Evolutionary conservation across 495 filamentous ascomycete species (phyloP), one percentile per base, ranked within the genome.

Genomic region (Diplogelasinospora grovesii): DNA sequence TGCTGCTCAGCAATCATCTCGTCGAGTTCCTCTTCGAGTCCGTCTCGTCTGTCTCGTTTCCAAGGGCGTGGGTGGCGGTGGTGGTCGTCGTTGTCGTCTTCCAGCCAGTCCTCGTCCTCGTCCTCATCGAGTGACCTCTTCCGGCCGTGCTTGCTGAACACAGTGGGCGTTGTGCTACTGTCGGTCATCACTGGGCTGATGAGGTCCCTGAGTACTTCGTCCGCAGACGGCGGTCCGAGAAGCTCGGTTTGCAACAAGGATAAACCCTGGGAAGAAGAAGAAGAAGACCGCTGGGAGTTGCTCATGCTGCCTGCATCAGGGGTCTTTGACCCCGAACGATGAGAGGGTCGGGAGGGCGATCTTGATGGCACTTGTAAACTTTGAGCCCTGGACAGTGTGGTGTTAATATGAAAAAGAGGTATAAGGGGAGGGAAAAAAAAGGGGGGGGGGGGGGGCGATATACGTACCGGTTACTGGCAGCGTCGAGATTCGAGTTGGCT

Each of bases 31-130:
- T 59, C 55, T 3, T 32, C 44, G 21, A 56, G 52, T 20, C 37
- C 56, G 25, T 61, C 57, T 29, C 57, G 39, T 32, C 59, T 61
- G n/a, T n/a, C n/a, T n/a, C n/a, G n/a, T n/a, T n/a, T n/a, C n/a
- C n/a, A n/a, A n/a, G n/a, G n/a, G n/a, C n/a, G n/a, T n/a, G 55
- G 34, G 1, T 31, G 19, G 2, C 46, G 57, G 23, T 53, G 54
- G 33, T 47, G 53, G 0, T 29, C 25, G 2, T 38, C 22, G 7
- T 49, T 41, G 15, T 32, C 53, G 9, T 33, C 28, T 8, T 3
- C 30, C 9, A 8, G 9, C n/a, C 8, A 14, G 14, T 33, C 39
- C 11, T 59, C 57, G 13, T 39, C n/a, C n/a, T n/a, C n/a, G n/a
- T n/a, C n/a, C n/a, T n/a, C n/a, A n/a, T n/a, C n/a, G n/a, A n/a